Evolutionary conservation across 805 yeast species (phyloP).

Genomic region (Metschnikowia kunwiensis): DNA sequence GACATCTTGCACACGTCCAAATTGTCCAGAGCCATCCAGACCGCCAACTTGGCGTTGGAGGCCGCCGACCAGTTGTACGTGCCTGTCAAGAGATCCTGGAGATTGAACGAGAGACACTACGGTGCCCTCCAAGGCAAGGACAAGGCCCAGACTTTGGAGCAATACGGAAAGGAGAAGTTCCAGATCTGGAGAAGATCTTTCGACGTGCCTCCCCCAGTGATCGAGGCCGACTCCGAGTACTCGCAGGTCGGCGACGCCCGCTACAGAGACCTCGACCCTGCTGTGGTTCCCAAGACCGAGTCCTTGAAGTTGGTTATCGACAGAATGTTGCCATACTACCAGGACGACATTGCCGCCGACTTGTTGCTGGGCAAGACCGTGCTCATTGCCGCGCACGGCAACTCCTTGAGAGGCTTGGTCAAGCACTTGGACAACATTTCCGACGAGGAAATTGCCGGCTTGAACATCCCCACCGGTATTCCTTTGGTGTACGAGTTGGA

Average conservation of each 20-base stretch:
- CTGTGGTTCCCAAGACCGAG: conserved; percentile 88
- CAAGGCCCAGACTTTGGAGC: conserved; percentile 87
- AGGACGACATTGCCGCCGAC: conserved; percentile 83
- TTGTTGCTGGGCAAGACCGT: conserved; percentile 86
- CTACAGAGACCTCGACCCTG: conserved; percentile 80
- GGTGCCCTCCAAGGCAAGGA: conserved; percentile 99
- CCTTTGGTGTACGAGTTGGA: conserved; percentile 97
- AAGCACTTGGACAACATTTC: conserved; percentile 93
- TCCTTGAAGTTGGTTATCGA: conserved; percentile 92
- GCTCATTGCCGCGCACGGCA: conserved; percentile 94
- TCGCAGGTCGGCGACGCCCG: conserved; percentile 85
- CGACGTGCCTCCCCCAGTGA: conserved; percentile 93
- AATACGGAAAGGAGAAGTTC: conserved; percentile 90
- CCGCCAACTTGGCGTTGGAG: conserved; percentile 92
- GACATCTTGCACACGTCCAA: conserved; percentile 88
- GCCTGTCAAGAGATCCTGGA: conserved; percentile 94
- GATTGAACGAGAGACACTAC: conserved; percentile 98
- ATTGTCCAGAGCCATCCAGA: conserved; percentile 92
- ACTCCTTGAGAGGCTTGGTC: conserved; percentile 94
- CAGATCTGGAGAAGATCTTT: conserved; percentile 96
- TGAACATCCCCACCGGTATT: conserved; percentile 98
- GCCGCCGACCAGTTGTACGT: conserved; percentile 85
- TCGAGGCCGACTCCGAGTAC: conserved; percentile 72
- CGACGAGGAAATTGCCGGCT: conserved; percentile 86
- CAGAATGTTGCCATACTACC: conserved; percentile 96